A percentile compares a stretch with the other conserved stretches of the same genome.
Evolutionary conservation across 371 early-diverging fungal species (phyloP).

Genomic region (Fennellomyces sp.): DNA sequence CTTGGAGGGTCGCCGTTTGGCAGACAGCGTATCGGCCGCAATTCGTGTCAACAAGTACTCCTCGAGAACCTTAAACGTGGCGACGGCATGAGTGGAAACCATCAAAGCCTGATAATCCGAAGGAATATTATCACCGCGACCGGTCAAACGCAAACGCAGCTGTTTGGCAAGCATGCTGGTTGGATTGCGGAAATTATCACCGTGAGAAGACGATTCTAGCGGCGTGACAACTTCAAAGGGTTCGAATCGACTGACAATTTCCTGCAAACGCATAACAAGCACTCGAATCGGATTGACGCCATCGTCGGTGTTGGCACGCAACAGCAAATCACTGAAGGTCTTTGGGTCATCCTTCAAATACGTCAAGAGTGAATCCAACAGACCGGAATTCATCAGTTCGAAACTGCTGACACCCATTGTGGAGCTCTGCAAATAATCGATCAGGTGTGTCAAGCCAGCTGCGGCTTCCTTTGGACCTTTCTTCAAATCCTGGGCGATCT

Average conservation of each 20-base stretch:
- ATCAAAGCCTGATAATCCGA: conserved; percentile 56
- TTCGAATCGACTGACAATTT: conserved; percentile 74
- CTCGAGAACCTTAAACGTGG: conserved; percentile 79
- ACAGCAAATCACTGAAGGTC: conserved; percentile 54
- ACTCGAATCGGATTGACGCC: conserved; percentile 29
- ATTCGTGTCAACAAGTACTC: conserved; percentile 72
- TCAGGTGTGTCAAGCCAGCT: conserved; percentile 20
- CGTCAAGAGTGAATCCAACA: conserved; percentile 59
- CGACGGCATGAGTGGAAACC: conserved; percentile 86
- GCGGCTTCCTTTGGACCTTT: conserved; percentile 11
- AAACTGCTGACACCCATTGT: conserved; percentile 75
- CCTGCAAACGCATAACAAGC: conserved; percentile 76
- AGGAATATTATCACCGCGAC: conserved; percentile 59
- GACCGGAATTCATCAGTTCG: conserved; percentile 79
- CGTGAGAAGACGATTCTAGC: conserved; percentile 27
- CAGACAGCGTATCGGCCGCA: conserved; percentile 2
- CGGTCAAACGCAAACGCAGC: conserved; percentile 65
- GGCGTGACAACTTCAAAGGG: conserved; percentile 64
- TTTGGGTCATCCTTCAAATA: conserved; percentile 47
- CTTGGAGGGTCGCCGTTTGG: conserved; percentile 8
- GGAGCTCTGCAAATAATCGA: conserved; percentile 30
- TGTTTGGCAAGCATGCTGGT: conserved; percentile 80
- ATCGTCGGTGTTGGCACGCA: conserved; percentile 42
- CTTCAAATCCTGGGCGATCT: conserved; percentile 21
- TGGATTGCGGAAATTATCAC: conserved; percentile 54